phyloP scores from a whole-genome alignment of 2,329 filamentous ascomycete genomes.

The Aspergillus unguis region DNA sequence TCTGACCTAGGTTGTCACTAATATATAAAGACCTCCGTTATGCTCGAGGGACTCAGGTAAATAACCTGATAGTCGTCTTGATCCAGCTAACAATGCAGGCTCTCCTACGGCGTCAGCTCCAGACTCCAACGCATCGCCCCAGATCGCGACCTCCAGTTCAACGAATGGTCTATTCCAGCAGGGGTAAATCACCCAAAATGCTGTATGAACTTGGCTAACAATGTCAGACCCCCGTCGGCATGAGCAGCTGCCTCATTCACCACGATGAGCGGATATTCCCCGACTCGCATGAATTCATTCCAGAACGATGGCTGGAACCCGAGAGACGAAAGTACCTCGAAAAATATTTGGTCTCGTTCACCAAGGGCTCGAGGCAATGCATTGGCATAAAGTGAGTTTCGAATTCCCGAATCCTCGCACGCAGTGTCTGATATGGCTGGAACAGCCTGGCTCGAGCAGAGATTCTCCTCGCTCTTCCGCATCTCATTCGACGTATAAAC shows the following conservation, averaged over 20 bases:
- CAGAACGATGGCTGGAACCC: constrained; percentile 38
- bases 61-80: neutral
- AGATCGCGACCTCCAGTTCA: constrained; percentile 26
- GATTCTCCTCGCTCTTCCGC: constrained; percentile 29
- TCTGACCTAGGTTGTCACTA: neutral
- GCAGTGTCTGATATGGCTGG: neutral
- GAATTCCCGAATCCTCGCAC: neutral
- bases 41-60: constrained; percentile 30
- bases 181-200: constrained; percentile 20
- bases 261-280: constrained; percentile 38
- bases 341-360: constrained; percentile 40
- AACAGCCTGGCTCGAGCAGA: constrained; percentile 33
- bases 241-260: constrained; percentile 38
- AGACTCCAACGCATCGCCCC: constrained; percentile 29
- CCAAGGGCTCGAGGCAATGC: constrained; percentile 46
- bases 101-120: constrained; percentile 26
- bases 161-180: constrained; percentile 31
- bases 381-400: constrained; percentile 43
- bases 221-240: constrained; percentile 34
- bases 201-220: constrained; percentile 1
- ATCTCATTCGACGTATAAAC: constrained; percentile 28
- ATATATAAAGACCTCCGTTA: constrained; percentile 19
- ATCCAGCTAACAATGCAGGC: neutral
- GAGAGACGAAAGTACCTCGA: constrained; percentile 32
- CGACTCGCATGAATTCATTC: constrained; percentile 32